These are phyloP conservation scores for Cercospora sojina DNA, from an alignment of 2,329 filamentous ascomycete species.

Conservation along the genomic window DNA sequence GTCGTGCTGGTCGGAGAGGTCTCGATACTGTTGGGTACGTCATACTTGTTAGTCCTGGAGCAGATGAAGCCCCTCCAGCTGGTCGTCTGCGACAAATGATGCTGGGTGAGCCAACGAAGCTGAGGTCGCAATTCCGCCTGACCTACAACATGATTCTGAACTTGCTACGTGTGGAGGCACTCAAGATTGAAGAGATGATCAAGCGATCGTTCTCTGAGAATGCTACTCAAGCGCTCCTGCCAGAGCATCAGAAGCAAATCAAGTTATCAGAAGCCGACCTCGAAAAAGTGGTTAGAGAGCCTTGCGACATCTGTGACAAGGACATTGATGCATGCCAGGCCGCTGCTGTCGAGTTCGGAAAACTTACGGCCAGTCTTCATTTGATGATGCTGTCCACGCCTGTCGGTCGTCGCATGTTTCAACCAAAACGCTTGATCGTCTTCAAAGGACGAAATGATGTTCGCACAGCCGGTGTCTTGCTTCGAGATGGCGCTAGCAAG, in stretches of 20 bases:
- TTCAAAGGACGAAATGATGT: constrained; percentile 77
- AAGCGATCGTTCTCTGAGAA: constrained; percentile 99
- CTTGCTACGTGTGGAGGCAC: constrained; percentile 85
- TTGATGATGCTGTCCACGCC: constrained; percentile 74
- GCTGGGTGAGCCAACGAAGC: constrained; percentile 88
- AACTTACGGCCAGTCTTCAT: constrained; percentile 78
- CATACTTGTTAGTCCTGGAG: constrained; percentile 80
- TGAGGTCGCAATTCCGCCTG: constrained; percentile 91
- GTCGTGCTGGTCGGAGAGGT: constrained; percentile 86
- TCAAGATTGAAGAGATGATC: constrained; percentile 99
- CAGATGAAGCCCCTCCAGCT: constrained; percentile 84
- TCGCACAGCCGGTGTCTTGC: constrained; percentile 75
- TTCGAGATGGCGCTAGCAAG: constrained; percentile 70
- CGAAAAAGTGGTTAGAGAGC: constrained; percentile 81
- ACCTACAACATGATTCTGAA: constrained; percentile 99
- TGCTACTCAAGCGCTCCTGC: constrained; percentile 88
- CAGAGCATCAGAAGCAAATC: constrained; percentile 93
- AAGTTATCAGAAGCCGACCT: constrained; percentile 88
- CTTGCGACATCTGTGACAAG: constrained; percentile 76
- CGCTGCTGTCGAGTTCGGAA: constrained; percentile 75
- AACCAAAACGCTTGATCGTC: constrained; percentile 72
- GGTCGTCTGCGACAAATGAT: constrained; percentile 88
- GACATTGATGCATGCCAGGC: constrained; percentile 79
- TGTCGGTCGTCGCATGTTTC: constrained; percentile 76
- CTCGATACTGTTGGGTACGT: constrained; percentile 90